Percentiles rank a stretch among this genome's conserved stretches.
Evolutionary conservation across 257 asterid genomes (phyloP).

Genomic region (Solanum virginianum): DNA sequence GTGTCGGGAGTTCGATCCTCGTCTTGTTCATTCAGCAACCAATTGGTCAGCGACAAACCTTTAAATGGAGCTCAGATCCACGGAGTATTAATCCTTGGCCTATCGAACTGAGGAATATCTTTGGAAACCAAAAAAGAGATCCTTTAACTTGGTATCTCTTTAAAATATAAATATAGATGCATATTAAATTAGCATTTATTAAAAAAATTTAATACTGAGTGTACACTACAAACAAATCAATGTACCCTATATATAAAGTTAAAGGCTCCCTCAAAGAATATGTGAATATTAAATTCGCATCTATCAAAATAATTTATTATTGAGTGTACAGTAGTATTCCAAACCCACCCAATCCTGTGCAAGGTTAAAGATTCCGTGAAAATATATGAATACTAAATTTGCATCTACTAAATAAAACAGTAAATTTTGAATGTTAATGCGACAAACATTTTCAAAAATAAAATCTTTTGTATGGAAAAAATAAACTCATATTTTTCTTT

Average conservation of each 20-base stretch:
- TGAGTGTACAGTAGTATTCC: not conserved
- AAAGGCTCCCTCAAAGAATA: not conserved
- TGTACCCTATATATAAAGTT: not conserved
- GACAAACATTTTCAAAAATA: not conserved
- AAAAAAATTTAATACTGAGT: not conserved
- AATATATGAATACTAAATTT: not conserved
- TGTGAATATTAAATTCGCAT: not conserved
- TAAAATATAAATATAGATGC: not conserved
- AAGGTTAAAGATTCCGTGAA: not conserved
- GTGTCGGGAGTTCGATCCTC: rapidly evolving
- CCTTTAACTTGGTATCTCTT: not conserved
- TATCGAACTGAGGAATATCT: too few species aligned
- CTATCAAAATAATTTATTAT: not conserved
- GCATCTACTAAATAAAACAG: not conserved
- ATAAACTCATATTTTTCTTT: not conserved
- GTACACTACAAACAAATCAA: not conserved
- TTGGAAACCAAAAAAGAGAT: too few species aligned
- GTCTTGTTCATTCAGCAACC: too few species aligned
- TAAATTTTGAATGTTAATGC: not conserved
- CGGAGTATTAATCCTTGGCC: too few species aligned
- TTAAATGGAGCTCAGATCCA: too few species aligned
- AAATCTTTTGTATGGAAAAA: not conserved
- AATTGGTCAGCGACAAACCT: too few species aligned
- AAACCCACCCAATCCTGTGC: not conserved
- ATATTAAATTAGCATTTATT: too few species aligned